Evolutionary conservation across 306 rosid species (phyloP).

Genomic region (Vigna reflexopilosa): DNA sequence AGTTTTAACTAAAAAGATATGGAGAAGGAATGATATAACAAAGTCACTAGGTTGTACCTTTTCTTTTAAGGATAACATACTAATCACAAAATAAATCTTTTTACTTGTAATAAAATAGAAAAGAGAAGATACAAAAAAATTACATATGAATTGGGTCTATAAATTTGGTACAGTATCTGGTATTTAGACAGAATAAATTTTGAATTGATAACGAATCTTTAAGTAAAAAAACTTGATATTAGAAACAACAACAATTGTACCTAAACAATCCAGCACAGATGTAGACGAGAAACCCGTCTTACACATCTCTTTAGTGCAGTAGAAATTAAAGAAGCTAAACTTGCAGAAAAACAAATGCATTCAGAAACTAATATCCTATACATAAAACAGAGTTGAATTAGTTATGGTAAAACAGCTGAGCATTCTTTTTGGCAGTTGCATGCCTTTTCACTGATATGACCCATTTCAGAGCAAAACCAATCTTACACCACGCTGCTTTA

Average conservation of each 20-base stretch:
- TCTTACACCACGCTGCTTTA: constrained; percentile 61
- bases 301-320: constrained; percentile 35
- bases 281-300: constrained; percentile 29
- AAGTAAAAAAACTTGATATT: constrained; percentile 23
- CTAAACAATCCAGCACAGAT: neutral
- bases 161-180: no score
- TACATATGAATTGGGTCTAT: no score
- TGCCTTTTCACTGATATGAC: constrained; percentile 45
- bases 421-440: constrained; percentile 54
- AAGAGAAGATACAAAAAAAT: no score
- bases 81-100: no score
- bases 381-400: constrained; percentile 7
- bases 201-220: neutral
- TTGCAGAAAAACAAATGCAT: neutral
- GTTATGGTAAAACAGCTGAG: constrained; percentile 30
- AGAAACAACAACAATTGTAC: constrained; percentile 11
- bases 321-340: constrained; percentile 20
- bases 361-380: neutral
- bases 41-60: no score
- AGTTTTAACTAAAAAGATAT: no score
- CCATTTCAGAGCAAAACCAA: constrained; percentile 54
- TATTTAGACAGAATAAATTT: neutral
- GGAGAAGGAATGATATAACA: no score
- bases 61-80: no score
- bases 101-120: no score